Evolutionary conservation across 2,329 filamentous ascomycete species (phyloP).

Genomic region (Alternaria arbusti): DNA sequence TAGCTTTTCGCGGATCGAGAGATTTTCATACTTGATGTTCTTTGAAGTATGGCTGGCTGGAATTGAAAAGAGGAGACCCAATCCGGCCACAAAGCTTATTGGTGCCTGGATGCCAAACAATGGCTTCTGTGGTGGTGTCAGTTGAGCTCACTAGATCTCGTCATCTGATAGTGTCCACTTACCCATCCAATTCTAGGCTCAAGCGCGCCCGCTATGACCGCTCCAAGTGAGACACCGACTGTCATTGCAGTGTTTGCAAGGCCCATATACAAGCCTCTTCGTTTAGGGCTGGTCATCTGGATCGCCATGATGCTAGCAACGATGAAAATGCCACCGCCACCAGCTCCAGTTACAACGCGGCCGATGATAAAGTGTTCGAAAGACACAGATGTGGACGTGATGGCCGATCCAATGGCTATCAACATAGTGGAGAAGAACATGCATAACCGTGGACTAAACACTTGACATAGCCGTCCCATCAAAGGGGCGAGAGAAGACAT

Average conservation of each 20-base stretch:
- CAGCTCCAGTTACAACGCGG: constrained; percentile 70
- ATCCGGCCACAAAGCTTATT: constrained; percentile 65
- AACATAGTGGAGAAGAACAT: constrained; percentile 66
- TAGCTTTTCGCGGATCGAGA: constrained; percentile 61
- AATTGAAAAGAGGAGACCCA: constrained; percentile 69
- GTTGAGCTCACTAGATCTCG: not conserved
- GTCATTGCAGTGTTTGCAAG: constrained; percentile 77
- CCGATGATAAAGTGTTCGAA: constrained; percentile 72
- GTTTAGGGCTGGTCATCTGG: constrained; percentile 71
- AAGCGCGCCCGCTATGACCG: constrained; percentile 71
- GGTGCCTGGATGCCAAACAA: constrained; percentile 78
- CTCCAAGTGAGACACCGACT: constrained; percentile 72
- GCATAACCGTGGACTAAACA: constrained; percentile 73
- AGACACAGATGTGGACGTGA: constrained; percentile 67
- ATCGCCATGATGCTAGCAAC: constrained; percentile 77
- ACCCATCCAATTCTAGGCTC: constrained; percentile 73
- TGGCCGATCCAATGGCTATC: constrained; percentile 66
- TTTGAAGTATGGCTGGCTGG: constrained; percentile 55
- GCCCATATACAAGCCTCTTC: constrained; percentile 75
- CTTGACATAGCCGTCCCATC: constrained; percentile 72
- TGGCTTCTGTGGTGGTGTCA: constrained; percentile 60
- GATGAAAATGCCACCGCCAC: constrained; percentile 74
- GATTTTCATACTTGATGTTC: constrained; percentile 43
- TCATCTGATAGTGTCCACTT: constrained; percentile 34
- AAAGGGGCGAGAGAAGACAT: constrained; percentile 69